Percentiles rank a stretch among this genome's conserved stretches.
Evolutionary conservation across 2,329 filamentous ascomycete species (phyloP).

Genomic region (Diaporthe nobilis): DNA sequence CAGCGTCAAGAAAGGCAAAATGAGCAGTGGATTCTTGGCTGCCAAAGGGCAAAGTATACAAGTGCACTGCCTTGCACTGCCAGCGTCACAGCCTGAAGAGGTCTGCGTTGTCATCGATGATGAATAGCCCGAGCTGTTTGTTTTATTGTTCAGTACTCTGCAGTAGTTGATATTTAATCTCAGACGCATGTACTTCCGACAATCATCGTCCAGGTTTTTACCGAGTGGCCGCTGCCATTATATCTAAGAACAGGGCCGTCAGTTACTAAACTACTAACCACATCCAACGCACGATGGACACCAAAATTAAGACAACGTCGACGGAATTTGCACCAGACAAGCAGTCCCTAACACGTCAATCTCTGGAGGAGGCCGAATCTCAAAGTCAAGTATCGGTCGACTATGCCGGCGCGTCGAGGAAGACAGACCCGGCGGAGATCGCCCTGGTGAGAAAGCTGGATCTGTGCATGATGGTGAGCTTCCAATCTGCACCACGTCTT

Average conservation of each 20-base stretch:
- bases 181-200: neutral
- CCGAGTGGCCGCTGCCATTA: neutral
- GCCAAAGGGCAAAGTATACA: neutral
- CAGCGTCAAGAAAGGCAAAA: neutral
- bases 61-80: slow-evolving; percentile 1
- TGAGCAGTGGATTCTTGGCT: neutral
- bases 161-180: neutral
- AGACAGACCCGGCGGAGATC: slow-evolving; percentile 34
- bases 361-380: neutral
- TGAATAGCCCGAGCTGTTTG: neutral
- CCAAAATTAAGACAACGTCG: neutral
- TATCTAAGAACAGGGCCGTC: neutral
- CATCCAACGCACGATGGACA: neutral
- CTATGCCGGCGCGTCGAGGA: slow-evolving; percentile 28
- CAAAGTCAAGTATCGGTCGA: slow-evolving; percentile 12
- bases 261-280: neutral
- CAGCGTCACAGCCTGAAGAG: neutral
- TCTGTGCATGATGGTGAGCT: slow-evolving; percentile 23
- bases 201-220: rapidly evolving
- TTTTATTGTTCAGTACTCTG: neutral
- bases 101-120: neutral
- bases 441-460: slow-evolving; percentile 31
- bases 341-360: neutral
- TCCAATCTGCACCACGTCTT: neutral
- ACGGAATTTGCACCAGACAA: neutral